Conservation (phyloP, 2,329 filamentous ascomycete species). For the Chalaropsis thielavioides region DNA sequence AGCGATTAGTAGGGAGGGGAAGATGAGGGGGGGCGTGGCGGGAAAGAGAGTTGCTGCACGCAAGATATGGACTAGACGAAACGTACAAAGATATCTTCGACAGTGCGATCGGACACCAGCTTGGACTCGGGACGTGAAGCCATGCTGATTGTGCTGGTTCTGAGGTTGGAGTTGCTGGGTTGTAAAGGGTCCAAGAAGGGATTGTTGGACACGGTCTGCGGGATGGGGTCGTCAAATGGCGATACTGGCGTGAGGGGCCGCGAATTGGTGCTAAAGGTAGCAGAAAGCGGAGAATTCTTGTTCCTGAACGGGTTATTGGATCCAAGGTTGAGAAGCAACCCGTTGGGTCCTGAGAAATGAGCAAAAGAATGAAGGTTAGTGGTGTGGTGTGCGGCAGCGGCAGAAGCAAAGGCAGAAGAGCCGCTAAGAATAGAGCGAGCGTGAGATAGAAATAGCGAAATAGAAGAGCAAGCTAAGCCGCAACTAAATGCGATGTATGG, state of each 20-base stretch:
- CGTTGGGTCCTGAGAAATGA: slow-evolving; percentile 26
- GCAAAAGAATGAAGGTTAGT: slow-evolving; percentile 35
- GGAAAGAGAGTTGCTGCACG: not conserved
- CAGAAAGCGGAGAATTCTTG: slow-evolving; percentile 41
- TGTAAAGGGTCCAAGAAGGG: slow-evolving; percentile 51
- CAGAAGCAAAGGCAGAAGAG: not conserved
- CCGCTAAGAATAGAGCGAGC: not conserved
- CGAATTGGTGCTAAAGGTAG: slow-evolving; percentile 24
- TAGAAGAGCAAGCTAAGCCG: not conserved
- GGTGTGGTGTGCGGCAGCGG: slow-evolving; percentile 30
- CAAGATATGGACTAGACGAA: not conserved
- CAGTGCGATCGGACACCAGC: slow-evolving; percentile 32
- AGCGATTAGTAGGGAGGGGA: not conserved
- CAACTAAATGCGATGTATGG: not conserved
- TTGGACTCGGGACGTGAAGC: slow-evolving; percentile 32
- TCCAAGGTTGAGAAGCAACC: slow-evolving; percentile 52
- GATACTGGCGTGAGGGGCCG: slow-evolving; percentile 30
- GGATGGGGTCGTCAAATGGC: slow-evolving; percentile 42
- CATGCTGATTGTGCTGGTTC: slow-evolving; percentile 26
- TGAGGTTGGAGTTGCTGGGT: slow-evolving; percentile 1
- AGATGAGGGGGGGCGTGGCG: not conserved
- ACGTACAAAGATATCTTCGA: slow-evolving; percentile 68
- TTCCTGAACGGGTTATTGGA: slow-evolving; percentile 76
- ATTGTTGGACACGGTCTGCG: slow-evolving; percentile 54
- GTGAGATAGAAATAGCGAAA: not conserved